Evolutionary conservation across 148 eudicot genomes (phyloP).

Genomic region (Linanthus parryae): DNA sequence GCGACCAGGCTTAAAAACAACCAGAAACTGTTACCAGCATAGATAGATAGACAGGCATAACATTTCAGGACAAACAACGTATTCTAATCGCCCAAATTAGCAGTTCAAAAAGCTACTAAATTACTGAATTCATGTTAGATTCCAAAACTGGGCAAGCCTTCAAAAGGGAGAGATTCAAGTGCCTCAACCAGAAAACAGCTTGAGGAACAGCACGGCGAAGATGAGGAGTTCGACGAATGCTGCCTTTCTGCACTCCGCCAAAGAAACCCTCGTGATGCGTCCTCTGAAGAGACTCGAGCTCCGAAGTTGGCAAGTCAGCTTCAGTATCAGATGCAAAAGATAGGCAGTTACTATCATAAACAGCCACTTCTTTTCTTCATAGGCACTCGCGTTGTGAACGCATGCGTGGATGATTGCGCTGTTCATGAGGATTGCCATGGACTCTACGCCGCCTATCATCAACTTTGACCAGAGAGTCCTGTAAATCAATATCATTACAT

Average conservation of each 20-base stretch:
- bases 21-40: too few species aligned
- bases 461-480: constrained; percentile 3
- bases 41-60: too few species aligned
- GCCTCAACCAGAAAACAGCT: constrained; percentile 4
- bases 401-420: constrained; percentile 1
- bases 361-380: constrained; percentile 4
- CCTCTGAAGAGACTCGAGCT: not conserved
- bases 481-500: not conserved
- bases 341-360: not conserved
- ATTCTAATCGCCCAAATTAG: too few species aligned
- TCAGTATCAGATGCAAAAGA: constrained; percentile 3
- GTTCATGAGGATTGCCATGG: constrained; percentile 3
- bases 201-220: not conserved
- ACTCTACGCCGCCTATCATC: constrained; percentile 7
- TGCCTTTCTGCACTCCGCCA: not conserved
- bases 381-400: not conserved
- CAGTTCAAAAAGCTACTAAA: not conserved
- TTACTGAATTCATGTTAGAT: not conserved
- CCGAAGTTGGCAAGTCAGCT: constrained; percentile 1
- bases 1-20: too few species aligned
- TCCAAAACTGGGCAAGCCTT: not conserved
- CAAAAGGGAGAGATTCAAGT: not conserved
- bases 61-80: too few species aligned
- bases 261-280: not conserved
- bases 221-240: constrained; percentile 3